Conservation (phyloP, 305 asterid genomes). For the Plantago rigida region DNA sequence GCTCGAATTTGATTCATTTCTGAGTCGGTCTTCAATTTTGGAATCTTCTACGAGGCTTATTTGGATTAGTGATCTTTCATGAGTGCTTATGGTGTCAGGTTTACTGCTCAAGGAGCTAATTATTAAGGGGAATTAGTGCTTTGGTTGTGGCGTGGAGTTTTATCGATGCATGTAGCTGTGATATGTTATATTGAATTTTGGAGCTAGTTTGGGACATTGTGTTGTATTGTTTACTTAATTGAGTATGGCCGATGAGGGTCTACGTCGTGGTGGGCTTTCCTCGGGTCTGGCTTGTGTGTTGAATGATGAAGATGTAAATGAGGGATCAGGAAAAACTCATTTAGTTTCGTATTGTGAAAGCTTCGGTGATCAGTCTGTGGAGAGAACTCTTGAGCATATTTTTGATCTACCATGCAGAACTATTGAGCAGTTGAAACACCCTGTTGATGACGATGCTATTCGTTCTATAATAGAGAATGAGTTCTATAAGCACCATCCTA, state of each 20-base stretch:
- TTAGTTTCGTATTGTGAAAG: conserved; percentile 70
- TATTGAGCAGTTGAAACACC: conserved; percentile 42
- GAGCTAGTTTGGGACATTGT: conserved; percentile 20
- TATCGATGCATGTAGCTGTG: conserved; percentile 16
- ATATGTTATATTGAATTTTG: conserved; percentile 20
- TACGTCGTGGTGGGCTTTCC: conserved; percentile 60
- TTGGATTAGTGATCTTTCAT: conserved; percentile 13
- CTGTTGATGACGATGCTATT: conserved; percentile 43
- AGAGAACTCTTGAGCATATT: conserved; percentile 75
- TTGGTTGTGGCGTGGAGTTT: conserved; percentile 17
- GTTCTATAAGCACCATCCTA: conserved; percentile 42
- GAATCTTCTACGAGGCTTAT: conserved; percentile 1
- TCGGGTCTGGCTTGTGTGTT: conserved; percentile 83
- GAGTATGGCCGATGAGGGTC: conserved; percentile 83
- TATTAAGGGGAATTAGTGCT: conserved; percentile 28
- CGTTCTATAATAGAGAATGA: conserved; percentile 53
- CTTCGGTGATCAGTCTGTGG: conserved; percentile 86
- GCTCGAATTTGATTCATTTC: background rate
- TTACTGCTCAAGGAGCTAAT: background rate
- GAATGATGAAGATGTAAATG: conserved; percentile 50
- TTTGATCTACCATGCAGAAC: conserved; percentile 71
- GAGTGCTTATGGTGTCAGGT: conserved; percentile 29
- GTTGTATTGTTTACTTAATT: conserved; percentile 23
- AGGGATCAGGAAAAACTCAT: conserved; percentile 57
- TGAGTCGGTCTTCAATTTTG: background rate